phyloP scores from a whole-genome alignment of 225 moss, liverwort and hornwort species.

The Thuidium tamariscinum region DNA sequence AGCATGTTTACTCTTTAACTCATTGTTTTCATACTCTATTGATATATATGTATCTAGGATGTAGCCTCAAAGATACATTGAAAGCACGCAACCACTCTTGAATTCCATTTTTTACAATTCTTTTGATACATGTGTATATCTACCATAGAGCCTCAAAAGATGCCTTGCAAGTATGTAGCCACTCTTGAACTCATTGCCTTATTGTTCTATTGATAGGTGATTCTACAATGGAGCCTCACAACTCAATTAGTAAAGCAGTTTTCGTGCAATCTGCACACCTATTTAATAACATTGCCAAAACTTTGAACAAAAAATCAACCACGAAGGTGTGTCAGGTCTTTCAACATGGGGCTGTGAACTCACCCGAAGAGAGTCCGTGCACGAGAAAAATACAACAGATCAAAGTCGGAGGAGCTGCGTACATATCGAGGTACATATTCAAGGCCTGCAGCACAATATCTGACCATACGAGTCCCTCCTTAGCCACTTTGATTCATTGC shows the following conservation, averaged over 20 bases:
- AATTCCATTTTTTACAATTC: background rate
- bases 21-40: background rate
- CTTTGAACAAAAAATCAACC: background rate
- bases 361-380: constrained; percentile 38
- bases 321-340: background rate
- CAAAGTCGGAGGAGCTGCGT: constrained; percentile 35
- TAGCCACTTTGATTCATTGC: background rate
- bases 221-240: background rate
- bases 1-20: background rate
- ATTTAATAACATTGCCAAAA: background rate
- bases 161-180: background rate
- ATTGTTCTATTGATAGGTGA: background rate
- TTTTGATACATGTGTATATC: background rate
- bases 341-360: background rate
- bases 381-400: constrained; percentile 60
- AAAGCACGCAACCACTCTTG: background rate
- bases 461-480: background rate
- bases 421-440: no score
- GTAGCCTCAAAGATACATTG: background rate
- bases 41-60: background rate
- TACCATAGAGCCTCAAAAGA: background rate
- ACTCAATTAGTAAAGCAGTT: background rate
- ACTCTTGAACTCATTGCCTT: background rate
- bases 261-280: background rate
- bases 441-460: constrained; percentile 23